These are phyloP conservation scores for Leccinum fibrillosum DNA, from an alignment of 768 basidiomycete genomes.

Conservation along the genomic window DNA sequence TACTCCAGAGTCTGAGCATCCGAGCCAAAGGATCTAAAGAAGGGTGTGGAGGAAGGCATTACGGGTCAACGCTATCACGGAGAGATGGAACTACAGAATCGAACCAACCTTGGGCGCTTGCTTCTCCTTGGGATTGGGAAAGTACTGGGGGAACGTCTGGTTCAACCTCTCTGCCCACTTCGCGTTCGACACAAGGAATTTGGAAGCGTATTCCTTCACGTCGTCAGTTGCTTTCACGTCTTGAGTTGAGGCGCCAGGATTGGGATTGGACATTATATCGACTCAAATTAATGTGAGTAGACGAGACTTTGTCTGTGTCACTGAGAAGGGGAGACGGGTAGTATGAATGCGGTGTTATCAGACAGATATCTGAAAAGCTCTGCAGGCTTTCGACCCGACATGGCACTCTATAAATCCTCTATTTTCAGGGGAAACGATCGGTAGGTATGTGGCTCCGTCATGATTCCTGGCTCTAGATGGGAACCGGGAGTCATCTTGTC, in stretches of 20 bases:
- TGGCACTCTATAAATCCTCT: too few species aligned
- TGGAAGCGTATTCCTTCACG: neutral
- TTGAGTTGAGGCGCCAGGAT: too few species aligned
- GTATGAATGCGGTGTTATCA: neutral
- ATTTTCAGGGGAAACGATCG: too few species aligned
- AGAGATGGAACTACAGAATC: neutral
- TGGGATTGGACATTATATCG: too few species aligned
- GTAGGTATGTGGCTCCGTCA: too few species aligned
- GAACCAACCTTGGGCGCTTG: constrained; percentile 22
- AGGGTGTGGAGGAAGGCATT: neutral
- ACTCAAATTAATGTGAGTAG: too few species aligned
- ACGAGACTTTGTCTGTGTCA: neutral
- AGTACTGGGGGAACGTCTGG: constrained; percentile 20
- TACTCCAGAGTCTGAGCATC: constrained; percentile 82
- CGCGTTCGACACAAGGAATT: constrained; percentile 6
- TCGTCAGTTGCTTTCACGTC: neutral
- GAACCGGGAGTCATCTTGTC: too few species aligned
- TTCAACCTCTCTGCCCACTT: constrained; percentile 22
- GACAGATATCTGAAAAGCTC: neutral
- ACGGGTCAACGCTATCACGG: neutral
- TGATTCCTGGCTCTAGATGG: neutral
- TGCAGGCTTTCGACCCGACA: neutral
- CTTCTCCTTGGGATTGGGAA: constrained; percentile 4
- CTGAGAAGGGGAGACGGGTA: neutral
- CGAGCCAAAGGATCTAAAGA: constrained; percentile 71